A percentile compares a stretch with the other conserved stretches of the same genome.
These are phyloP conservation scores for Pisolithus microcarpus DNA, from an alignment of 768 basidiomycete species.

Conservation along the genomic window DNA sequence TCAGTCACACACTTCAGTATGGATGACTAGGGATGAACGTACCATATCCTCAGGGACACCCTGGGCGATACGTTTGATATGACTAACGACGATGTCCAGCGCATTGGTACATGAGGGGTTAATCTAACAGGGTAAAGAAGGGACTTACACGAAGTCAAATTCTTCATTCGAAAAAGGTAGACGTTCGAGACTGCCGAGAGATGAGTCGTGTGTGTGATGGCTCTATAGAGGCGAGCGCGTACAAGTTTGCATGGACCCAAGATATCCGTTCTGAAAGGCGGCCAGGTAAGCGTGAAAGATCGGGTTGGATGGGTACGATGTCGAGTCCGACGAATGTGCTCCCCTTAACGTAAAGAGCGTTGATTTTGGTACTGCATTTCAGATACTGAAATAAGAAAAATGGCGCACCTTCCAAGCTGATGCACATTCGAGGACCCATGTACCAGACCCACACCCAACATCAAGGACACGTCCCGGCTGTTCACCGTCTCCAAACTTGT, in stretches of 20 bases:
- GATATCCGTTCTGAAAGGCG: constrained; percentile 55
- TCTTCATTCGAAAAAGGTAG: constrained; percentile 67
- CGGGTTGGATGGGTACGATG: constrained; percentile 64
- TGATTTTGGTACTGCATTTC: neutral
- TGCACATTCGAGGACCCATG: constrained; percentile 65
- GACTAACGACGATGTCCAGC: constrained; percentile 31
- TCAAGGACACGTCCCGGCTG: constrained; percentile 39
- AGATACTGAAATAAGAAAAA: neutral
- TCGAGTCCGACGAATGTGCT: constrained; percentile 65
- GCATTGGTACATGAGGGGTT: neutral
- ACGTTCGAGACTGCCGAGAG: constrained; percentile 45
- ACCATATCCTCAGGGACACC: constrained; percentile 76
- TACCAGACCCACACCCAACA: constrained; percentile 70
- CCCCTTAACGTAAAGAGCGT: constrained; percentile 27
- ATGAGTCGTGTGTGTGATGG: neutral
- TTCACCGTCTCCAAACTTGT: constrained; percentile 36
- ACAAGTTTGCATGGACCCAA: constrained; percentile 75
- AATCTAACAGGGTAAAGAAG: neutral
- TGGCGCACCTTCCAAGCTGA: constrained; percentile 50
- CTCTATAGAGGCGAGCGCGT: constrained; percentile 16
- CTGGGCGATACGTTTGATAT: constrained; percentile 62
- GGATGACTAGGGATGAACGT: constrained; percentile 4
- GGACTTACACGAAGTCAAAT: constrained; percentile 69
- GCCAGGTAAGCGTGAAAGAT: constrained; percentile 53
- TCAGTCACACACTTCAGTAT: neutral